Conservation (phyloP, 2,329 filamentous ascomycete species). For the Epichloe gansuensis region DNA sequence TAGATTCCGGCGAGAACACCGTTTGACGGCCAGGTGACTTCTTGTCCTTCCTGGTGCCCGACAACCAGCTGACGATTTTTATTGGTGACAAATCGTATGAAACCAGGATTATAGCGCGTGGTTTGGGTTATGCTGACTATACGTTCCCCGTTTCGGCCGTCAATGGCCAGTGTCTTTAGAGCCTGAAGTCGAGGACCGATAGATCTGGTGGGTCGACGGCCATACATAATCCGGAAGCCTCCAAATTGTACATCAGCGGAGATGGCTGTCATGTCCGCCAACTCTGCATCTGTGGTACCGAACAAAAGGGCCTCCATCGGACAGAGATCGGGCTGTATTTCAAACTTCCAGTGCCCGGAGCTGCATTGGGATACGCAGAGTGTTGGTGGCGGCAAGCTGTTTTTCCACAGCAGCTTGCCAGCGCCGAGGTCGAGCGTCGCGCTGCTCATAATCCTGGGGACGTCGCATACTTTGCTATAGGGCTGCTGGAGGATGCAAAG, state of each 20-base stretch:
- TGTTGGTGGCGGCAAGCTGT: neutral
- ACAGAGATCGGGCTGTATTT: neutral
- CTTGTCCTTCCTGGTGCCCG: neutral
- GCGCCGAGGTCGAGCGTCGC: neutral
- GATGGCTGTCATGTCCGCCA: neutral
- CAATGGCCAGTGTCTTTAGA: neutral
- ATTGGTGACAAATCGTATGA: neutral
- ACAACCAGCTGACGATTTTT: slow-evolving; percentile 17
- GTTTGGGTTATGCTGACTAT: neutral
- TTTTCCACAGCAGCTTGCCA: neutral
- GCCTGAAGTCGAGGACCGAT: neutral
- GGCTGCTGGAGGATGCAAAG: neutral
- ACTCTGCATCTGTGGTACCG: neutral
- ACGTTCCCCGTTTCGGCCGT: neutral
- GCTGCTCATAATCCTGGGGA: neutral
- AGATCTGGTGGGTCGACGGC: neutral
- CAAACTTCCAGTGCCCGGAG: neutral
- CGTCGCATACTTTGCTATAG: neutral
- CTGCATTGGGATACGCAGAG: neutral
- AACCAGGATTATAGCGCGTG: neutral
- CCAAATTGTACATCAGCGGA: neutral
- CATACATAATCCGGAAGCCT: neutral
- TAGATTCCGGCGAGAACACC: neutral
- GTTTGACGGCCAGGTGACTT: neutral
- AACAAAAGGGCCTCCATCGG: neutral